These are phyloP conservation scores for Tylopilus sp. DNA, from an alignment of 768 basidiomycete genomes.

Conservation along the genomic window DNA sequence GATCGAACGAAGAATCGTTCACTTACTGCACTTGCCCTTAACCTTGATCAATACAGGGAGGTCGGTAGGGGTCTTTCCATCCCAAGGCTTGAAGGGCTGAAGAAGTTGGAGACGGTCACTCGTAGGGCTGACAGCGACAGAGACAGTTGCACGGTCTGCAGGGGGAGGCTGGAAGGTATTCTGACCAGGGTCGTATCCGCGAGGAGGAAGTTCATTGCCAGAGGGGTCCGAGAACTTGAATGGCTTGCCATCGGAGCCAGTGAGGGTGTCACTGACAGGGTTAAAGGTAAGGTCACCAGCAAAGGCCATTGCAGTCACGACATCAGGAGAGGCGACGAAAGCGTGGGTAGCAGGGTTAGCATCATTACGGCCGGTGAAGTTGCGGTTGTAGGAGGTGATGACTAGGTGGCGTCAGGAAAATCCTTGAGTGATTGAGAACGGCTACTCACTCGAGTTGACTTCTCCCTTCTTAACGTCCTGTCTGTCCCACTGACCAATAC, in stretches of 20 bases:
- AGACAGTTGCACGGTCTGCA: conserved; percentile 72
- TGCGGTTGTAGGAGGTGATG: conserved; percentile 99
- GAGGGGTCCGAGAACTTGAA: conserved; percentile 96
- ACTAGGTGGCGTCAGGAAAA: conserved; percentile 43
- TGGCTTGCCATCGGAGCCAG: conserved; percentile 86
- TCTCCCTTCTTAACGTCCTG: conserved; percentile 96
- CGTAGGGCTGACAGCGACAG: conserved; percentile 81
- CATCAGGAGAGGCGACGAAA: conserved; percentile 89
- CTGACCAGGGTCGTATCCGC: conserved; percentile 95
- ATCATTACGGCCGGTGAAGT: conserved; percentile 99
- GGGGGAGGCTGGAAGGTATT: conserved; percentile 98
- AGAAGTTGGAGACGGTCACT: conserved; percentile 91
- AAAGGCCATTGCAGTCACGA: conserved; percentile 97
- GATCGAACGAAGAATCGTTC: not conserved
- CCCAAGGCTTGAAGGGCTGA: conserved; percentile 87
- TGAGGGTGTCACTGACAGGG: conserved; percentile 88
- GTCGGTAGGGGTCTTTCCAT: conserved; percentile 86
- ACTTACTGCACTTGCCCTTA: conserved; percentile 96
- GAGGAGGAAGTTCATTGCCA: conserved; percentile 90
- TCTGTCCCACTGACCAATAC: conserved; percentile 99
- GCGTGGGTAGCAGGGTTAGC: conserved; percentile 99
- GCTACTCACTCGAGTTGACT: conserved; percentile 82
- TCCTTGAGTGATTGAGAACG: not conserved
- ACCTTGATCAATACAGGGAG: conserved; percentile 98
- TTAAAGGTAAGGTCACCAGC: conserved; percentile 95